These are phyloP conservation scores for Thermothelomyces thermophilus DNA, from an alignment of 2,329 filamentous ascomycete species.

Conservation along the genomic window DNA sequence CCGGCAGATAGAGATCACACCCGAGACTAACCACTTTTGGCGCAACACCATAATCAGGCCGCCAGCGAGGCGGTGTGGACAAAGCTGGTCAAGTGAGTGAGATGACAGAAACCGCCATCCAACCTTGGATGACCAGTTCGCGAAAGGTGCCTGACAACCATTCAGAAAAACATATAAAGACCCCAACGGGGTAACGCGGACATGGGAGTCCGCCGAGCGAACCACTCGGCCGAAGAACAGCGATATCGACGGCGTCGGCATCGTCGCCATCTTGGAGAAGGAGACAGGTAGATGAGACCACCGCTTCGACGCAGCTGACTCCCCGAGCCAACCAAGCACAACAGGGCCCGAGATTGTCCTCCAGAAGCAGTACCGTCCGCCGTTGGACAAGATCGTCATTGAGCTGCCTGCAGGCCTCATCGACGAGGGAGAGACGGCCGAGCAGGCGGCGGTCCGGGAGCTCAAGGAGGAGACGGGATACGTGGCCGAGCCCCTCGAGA, in stretches of 20 bases:
- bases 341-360: constrained; percentile 50
- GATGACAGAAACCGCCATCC: neutral
- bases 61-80: constrained; percentile 53
- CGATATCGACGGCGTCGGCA: constrained; percentile 66
- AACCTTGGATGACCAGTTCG: neutral
- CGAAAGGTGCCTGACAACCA: constrained; percentile 3
- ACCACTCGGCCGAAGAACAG: constrained; percentile 55
- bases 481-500: constrained; percentile 47
- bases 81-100: constrained; percentile 48
- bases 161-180: constrained; percentile 58
- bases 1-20: too few relatives aligned
- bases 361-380: constrained; percentile 62
- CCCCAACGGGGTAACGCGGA: constrained; percentile 49
- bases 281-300: constrained; percentile 32
- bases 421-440: constrained; percentile 54
- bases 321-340: neutral
- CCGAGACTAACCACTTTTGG: neutral
- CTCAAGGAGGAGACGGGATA: constrained; percentile 63
- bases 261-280: constrained; percentile 60
- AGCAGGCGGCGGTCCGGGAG: constrained; percentile 57
- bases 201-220: constrained; percentile 70
- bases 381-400: constrained; percentile 52
- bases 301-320: neutral
- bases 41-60: constrained; percentile 30
- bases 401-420: constrained; percentile 60